These are phyloP conservation scores for Ustulina deusta DNA, from an alignment of 2,329 filamentous ascomycete genomes.

Conservation along the genomic window DNA sequence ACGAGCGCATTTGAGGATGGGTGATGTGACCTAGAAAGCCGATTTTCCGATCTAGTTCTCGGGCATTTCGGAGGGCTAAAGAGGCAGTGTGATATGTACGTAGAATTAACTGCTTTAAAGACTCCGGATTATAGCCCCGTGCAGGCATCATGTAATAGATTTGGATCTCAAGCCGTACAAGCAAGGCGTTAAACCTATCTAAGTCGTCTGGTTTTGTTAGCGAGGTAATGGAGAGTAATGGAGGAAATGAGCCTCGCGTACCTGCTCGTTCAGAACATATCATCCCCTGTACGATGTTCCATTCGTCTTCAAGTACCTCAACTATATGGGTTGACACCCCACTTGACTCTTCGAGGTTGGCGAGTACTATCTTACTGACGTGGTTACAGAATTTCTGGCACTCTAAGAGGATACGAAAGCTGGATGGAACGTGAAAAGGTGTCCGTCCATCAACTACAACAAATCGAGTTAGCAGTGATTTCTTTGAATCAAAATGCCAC, in stretches of 20 bases:
- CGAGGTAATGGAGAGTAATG: neutral
- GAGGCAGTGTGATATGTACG: constrained; percentile 63
- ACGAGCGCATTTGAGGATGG: constrained; percentile 62
- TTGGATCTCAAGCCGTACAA: constrained; percentile 66
- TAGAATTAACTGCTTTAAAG: constrained; percentile 59
- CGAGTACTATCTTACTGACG: constrained; percentile 61
- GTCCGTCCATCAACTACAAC: constrained; percentile 54
- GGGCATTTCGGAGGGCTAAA: constrained; percentile 57
- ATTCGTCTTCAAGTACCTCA: constrained; percentile 64
- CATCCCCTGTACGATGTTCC: constrained; percentile 60
- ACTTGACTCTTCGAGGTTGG: constrained; percentile 60
- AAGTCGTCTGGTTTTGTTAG: constrained; percentile 54
- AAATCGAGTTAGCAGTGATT: constrained; percentile 12
- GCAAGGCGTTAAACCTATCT: constrained; percentile 62
- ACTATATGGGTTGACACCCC: constrained; percentile 62
- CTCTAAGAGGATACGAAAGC: constrained; percentile 61
- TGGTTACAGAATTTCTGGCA: constrained; percentile 64
- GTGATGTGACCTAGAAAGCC: constrained; percentile 59
- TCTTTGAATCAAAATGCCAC: neutral
- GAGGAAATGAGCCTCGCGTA: constrained; percentile 43
- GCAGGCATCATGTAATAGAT: constrained; percentile 64
- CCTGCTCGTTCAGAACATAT: constrained; percentile 62
- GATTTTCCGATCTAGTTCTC: constrained; percentile 57
- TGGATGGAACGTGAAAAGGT: constrained; percentile 57
- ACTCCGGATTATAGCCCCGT: constrained; percentile 54